These are phyloP conservation scores for Saitozyma sp. DNA, from an alignment of 768 basidiomycete species.

Conservation along the genomic window DNA sequence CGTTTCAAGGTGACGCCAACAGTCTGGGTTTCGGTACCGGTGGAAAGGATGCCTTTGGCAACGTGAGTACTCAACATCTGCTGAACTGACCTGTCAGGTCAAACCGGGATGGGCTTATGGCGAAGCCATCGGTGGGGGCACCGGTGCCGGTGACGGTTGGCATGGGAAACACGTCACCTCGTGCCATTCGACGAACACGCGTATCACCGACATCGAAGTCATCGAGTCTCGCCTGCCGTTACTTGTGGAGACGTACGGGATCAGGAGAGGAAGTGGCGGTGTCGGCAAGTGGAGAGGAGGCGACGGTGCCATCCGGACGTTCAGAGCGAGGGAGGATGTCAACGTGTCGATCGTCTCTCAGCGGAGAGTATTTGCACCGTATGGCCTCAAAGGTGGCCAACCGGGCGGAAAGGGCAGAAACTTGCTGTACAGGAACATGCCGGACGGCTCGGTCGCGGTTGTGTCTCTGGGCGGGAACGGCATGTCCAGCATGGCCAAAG, in stretches of 20 bases:
- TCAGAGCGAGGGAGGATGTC: slow-evolving; percentile 16
- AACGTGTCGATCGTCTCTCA: slow-evolving; percentile 22
- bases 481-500: slow-evolving; percentile 24
- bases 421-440: slow-evolving; percentile 12
- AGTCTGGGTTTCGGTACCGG: slow-evolving; percentile 87
- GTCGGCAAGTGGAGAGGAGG: slow-evolving; percentile 22
- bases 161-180: slow-evolving; percentile 12
- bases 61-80: background rate
- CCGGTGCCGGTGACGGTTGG: slow-evolving; percentile 41
- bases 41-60: slow-evolving; percentile 64
- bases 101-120: slow-evolving; percentile 85
- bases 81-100: slow-evolving; percentile 56
- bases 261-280: slow-evolving; percentile 26
- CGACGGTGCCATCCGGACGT: slow-evolving; percentile 11
- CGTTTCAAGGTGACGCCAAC: slow-evolving; percentile 83
- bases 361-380: slow-evolving; percentile 22
- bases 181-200: slow-evolving; percentile 21
- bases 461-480: slow-evolving; percentile 28
- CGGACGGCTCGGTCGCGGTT: background rate
- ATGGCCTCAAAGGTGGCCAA: slow-evolving; percentile 22
- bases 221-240: slow-evolving; percentile 35
- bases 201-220: slow-evolving; percentile 29
- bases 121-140: slow-evolving; percentile 56
- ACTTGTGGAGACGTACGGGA: slow-evolving; percentile 29
- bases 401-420: slow-evolving; percentile 17